A percentile compares a stretch with the other conserved stretches of the same genome.
Evolutionary conservation across 2,329 filamentous ascomycete genomes (phyloP).

Genomic region (Diaporthe vaccinii): DNA sequence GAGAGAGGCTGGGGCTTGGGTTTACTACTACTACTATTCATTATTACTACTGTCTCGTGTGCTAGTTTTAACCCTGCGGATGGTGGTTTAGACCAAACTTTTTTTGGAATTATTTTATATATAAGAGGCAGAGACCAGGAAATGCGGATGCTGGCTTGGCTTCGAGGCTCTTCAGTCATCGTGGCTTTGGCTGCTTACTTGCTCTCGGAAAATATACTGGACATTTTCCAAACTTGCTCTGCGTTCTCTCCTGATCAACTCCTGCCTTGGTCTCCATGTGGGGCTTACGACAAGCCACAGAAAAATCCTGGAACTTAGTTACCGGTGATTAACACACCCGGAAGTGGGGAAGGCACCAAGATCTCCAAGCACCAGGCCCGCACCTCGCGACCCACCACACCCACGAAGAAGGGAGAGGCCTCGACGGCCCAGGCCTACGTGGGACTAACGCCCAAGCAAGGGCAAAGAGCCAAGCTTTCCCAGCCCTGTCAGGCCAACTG

Average conservation of each 20-base stretch:
- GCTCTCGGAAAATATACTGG: slow-evolving; percentile 28
- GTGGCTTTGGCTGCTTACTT: neutral
- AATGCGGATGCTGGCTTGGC: neutral
- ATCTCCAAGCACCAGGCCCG: neutral
- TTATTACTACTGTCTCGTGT: neutral
- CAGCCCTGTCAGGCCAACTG: neutral
- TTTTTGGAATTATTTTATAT: slow-evolving; percentile 10
- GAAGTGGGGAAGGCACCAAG: neutral
- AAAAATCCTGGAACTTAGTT: neutral
- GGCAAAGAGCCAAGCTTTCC: neutral
- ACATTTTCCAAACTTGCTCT: neutral
- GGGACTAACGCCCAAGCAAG: neutral
- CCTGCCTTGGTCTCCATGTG: neutral
- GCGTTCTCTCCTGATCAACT: neutral
- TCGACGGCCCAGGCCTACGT: neutral
- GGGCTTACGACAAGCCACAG: neutral
- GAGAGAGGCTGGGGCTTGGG: neutral
- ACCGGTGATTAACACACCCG: slow-evolving; percentile 1
- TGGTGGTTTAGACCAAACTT: slow-evolving; percentile 6
- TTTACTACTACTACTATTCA: slow-evolving; percentile 18
- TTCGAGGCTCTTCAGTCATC: neutral
- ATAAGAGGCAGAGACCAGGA: neutral
- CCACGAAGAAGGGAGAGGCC: neutral
- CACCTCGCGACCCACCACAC: neutral
- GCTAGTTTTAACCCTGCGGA: slow-evolving; percentile 7